Base-by-base conservation (phyloP, 2,329 filamentous ascomycete genomes). In the Elsinoe ampelina region DNA sequence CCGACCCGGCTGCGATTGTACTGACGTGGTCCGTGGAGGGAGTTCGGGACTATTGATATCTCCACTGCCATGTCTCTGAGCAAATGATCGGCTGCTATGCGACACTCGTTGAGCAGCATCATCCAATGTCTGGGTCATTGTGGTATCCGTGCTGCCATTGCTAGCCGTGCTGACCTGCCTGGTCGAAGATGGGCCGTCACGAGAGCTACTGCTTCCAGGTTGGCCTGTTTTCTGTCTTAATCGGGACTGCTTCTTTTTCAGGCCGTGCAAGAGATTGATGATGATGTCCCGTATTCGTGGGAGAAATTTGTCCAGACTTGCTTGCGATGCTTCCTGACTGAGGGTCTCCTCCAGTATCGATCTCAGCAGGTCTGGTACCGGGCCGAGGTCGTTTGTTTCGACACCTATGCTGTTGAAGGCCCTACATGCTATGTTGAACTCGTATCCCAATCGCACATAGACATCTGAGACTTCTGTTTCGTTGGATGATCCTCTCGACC, bases 351-450 rank as follows among this genome's bases (percentile, higher is more conserved):
- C 93, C 56, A 98, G 80, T 58, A 98, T 97, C 59, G 85, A 84
- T 64, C 93, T 84, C 61, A 98, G 75, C 58, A 91, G 77, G 70
- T 98, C 93, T 5, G 93, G 93, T 2, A 98, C 93, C 64, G 95
- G 95, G 58, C 93, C 93, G 11, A 98, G 79, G 70, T 98, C 93
- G 22, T 84, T 82, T 1, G 91, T 96, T 66, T 98, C 93, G 61
- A 98, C 93, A 60, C 95, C 93, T 67, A 98, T 98, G 58, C 91
- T 89, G 66, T 89, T 89, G 73, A 98, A 98, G 60, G 93, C 92
- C 57, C 93, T 86, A 71, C 92, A 97, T 26, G 93, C 93, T 76
- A 98, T 93, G 73, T 98, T 98, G 79, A 98, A 98, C 73, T 98
- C 93, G 73, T 98, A 98, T 47, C 93, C 93, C 60, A 98, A 77